phyloP scores from a whole-genome alignment of 2,329 filamentous ascomycete species.

The Colletotrichum musicola region DNA sequence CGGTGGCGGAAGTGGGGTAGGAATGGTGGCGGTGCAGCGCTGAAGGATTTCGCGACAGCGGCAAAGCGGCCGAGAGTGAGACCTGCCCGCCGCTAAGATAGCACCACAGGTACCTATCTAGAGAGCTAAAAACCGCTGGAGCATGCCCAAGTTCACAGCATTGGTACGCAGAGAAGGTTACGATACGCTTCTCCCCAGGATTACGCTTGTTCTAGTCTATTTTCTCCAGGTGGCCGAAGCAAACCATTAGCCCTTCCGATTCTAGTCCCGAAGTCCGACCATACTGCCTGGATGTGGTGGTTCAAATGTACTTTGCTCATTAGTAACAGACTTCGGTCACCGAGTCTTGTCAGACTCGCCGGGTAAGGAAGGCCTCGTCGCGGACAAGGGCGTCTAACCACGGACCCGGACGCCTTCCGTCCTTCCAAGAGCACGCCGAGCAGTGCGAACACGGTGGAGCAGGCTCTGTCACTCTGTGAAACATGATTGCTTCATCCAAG shows the following conservation, averaged over 20 bases:
- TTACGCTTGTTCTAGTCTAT: no score
- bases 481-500: constrained; percentile 33
- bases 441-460: not conserved
- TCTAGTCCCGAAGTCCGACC: no score
- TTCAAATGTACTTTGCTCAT: no score
- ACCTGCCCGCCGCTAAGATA: no score
- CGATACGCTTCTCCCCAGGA: no score
- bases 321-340: not conserved
- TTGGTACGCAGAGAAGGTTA: no score
- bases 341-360: not conserved
- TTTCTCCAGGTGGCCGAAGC: no score
- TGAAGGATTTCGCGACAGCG: constrained; percentile 16
- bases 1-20: constrained; percentile 24
- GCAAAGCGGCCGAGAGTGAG: not conserved
- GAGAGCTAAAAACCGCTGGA: not conserved
- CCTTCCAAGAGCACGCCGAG: not conserved
- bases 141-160: no score
- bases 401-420: constrained; percentile 24
- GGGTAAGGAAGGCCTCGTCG: not conserved
- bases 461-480: constrained; percentile 20
- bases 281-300: no score
- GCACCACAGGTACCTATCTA: no score
- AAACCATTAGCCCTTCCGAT: no score
- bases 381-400: not conserved
- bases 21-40: constrained; percentile 34